Evolutionary conservation across 2,329 filamentous ascomycete species (phyloP).

Genomic region (Aspergillus persii): DNA sequence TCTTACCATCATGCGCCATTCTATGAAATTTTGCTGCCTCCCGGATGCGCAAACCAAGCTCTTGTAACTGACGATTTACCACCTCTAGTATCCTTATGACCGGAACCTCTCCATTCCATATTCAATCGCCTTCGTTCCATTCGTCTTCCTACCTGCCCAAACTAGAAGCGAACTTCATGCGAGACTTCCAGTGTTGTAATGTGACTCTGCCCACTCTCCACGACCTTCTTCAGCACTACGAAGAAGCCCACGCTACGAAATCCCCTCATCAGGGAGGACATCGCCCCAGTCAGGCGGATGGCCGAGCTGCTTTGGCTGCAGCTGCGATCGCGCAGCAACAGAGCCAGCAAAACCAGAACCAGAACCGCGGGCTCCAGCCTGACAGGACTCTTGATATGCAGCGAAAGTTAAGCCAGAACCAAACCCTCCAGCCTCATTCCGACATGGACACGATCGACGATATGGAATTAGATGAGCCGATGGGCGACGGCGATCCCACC

Average conservation of each 20-base stretch:
- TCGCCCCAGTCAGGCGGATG: conserved; percentile 51
- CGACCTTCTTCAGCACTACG: conserved; percentile 93
- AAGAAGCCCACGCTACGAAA: conserved; percentile 84
- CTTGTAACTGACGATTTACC: conserved; percentile 7
- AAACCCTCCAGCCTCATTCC: conserved; percentile 30
- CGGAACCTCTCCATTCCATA: conserved; percentile 87
- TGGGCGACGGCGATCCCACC: conserved; percentile 49
- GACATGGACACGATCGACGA: conserved; percentile 86
- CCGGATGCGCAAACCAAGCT: neutral
- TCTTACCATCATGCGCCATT: conserved; percentile 33
- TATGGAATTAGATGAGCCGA: conserved; percentile 93
- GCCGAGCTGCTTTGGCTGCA: conserved; percentile 49
- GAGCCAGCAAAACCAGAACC: conserved; percentile 43
- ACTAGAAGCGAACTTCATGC: conserved; percentile 96
- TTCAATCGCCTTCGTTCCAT: conserved; percentile 92
- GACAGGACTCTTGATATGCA: conserved; percentile 37
- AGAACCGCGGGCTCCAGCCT: conserved; percentile 34
- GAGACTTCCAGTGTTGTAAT: conserved; percentile 93
- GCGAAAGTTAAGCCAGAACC: conserved; percentile 36
- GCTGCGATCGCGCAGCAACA: conserved; percentile 51
- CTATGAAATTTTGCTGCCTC: conserved; percentile 4
- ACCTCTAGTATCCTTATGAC: conserved; percentile 81
- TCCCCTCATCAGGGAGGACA: conserved; percentile 50
- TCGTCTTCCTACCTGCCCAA: conserved; percentile 96
- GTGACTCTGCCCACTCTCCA: conserved; percentile 86